Conservation (phyloP, 2,329 filamentous ascomycete genomes). For the Leptographium flavum region DNA sequence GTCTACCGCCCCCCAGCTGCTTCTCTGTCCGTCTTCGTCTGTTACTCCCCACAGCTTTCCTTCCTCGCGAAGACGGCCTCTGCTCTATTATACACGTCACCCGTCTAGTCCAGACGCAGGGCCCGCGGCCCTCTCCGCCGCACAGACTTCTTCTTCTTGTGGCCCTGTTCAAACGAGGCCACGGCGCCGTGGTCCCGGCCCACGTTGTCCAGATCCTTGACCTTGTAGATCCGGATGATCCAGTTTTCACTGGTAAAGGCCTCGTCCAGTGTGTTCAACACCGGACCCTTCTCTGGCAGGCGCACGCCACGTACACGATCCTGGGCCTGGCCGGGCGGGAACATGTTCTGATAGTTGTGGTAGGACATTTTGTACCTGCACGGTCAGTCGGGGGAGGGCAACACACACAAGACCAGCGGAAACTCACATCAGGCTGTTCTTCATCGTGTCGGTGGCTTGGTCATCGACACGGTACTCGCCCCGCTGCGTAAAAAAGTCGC, state of each 20-base stretch:
- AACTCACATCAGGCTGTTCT: conserved; percentile 94
- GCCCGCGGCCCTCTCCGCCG: conserved; percentile 62
- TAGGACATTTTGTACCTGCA: conserved; percentile 99
- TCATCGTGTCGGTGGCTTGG: conserved; percentile 92
- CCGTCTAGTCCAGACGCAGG: conserved; percentile 52
- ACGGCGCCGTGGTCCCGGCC: conserved; percentile 68
- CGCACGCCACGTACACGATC: conserved; percentile 76
- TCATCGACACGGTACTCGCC: conserved; percentile 93
- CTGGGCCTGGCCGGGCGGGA: conserved; percentile 77
- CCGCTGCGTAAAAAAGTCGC: conserved; percentile 83
- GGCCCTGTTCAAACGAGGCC: conserved; percentile 59
- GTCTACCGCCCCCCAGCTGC: conserved; percentile 5
- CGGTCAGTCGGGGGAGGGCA: not conserved
- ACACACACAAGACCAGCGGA: not conserved
- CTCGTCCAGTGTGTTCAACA: conserved; percentile 82
- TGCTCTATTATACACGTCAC: conserved; percentile 1
- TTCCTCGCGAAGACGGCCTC: not conserved
- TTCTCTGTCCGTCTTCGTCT: not conserved
- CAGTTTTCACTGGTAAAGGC: conserved; percentile 99
- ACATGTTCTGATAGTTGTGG: conserved; percentile 89
- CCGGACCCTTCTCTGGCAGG: conserved; percentile 71
- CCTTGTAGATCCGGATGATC: conserved; percentile 99
- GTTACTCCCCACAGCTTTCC: not conserved
- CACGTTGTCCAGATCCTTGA: conserved; percentile 96
- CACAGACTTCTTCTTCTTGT: conserved; percentile 66